These are phyloP conservation scores for Spiraea crenata DNA, from an alignment of 331 rosid genomes.

Conservation along the genomic window DNA sequence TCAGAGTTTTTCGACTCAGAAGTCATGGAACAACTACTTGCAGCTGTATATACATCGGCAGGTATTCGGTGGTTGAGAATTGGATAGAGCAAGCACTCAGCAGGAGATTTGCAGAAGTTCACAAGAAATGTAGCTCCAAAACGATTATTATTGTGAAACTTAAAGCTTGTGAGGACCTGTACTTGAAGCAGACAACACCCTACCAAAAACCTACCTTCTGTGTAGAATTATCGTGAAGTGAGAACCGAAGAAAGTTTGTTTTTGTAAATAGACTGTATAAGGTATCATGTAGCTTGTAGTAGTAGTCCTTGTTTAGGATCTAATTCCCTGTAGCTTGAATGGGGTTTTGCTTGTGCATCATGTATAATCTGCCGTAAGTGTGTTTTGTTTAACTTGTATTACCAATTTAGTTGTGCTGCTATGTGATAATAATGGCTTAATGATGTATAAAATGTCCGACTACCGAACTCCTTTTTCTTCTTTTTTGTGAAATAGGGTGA, in stretches of 20 bases:
- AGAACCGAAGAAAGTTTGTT: conserved; percentile 19
- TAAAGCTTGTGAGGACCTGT: conserved; percentile 33
- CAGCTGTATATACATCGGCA: conserved; percentile 58
- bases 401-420: conserved; percentile 21
- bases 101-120: conserved; percentile 56
- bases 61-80: conserved; percentile 51
- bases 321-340: conserved; percentile 32
- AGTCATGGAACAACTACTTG: conserved; percentile 68
- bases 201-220: conserved; percentile 51
- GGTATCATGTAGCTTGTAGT: conserved; percentile 44
- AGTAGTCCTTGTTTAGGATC: conserved; percentile 23
- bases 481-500: no score
- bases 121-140: conserved; percentile 40
- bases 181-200: conserved; percentile 39
- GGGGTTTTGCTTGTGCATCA: conserved; percentile 42
- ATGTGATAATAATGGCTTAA: background rate
- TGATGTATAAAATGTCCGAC: background rate
- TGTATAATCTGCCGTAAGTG: conserved; percentile 42
- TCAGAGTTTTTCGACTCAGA: conserved; percentile 47
- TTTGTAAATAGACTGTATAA: conserved; percentile 43
- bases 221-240: conserved; percentile 51
- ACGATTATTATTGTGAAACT: conserved; percentile 54
- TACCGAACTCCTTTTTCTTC: no score
- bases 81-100: conserved; percentile 76
- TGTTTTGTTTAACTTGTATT: conserved; percentile 12